Conservation (phyloP, 768 basidiomycete species). For the Leccinum broughii region DNA sequence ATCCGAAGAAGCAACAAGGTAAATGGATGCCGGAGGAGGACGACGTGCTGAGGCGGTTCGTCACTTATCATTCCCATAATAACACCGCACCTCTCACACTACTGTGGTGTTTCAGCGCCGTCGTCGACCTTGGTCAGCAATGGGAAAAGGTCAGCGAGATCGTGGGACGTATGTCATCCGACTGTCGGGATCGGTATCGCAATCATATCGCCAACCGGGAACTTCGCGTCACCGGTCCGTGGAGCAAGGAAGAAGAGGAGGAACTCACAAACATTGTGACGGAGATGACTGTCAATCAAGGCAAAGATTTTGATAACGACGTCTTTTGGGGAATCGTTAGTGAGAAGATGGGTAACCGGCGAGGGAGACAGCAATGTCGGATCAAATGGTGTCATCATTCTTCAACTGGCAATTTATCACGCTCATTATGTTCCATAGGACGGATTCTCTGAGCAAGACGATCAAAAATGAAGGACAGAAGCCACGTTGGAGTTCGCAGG, state of each 20-base stretch:
- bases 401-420: not conserved
- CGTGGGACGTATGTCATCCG: constrained; percentile 75
- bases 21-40: constrained; percentile 72
- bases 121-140: constrained; percentile 65
- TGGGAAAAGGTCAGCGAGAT: constrained; percentile 76
- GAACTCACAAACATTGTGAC: constrained; percentile 72
- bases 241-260: constrained; percentile 81
- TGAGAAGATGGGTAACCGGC: constrained; percentile 71
- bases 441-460: constrained; percentile 69
- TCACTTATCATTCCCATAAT: constrained; percentile 7
- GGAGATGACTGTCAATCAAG: constrained; percentile 69
- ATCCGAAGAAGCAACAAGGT: constrained; percentile 71
- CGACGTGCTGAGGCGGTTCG: constrained; percentile 58
- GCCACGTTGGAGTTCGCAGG: constrained; percentile 72
- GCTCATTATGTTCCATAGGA: constrained; percentile 45
- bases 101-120: constrained; percentile 49
- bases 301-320: constrained; percentile 74
- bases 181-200: constrained; percentile 84
- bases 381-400: constrained; percentile 70
- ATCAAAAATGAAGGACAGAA: constrained; percentile 71
- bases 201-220: constrained; percentile 77
- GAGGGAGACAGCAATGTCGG: constrained; percentile 81
- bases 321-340: constrained; percentile 83
- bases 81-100: constrained; percentile 4
- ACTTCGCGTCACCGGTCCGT: constrained; percentile 61